phyloP scores from a whole-genome alignment of 2,329 filamentous ascomycete genomes.

The Westerdykella aurantiaca region DNA sequence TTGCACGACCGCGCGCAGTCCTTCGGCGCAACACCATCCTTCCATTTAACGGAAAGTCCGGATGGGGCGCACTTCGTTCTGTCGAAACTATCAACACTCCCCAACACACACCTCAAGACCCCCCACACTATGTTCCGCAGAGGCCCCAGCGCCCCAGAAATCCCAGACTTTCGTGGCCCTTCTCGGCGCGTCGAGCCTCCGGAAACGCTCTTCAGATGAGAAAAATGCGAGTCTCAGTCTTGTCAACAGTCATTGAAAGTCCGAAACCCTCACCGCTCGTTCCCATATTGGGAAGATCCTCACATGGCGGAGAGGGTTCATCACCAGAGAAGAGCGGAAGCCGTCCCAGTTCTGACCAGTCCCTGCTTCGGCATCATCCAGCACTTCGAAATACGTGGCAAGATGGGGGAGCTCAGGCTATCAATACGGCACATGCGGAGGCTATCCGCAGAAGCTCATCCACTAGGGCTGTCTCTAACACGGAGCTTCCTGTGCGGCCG shows the following conservation, averaged over 20 bases:
- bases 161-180: slow-evolving; percentile 28
- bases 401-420: not conserved
- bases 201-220: slow-evolving; percentile 24
- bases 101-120: slow-evolving; percentile 9
- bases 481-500: slow-evolving; percentile 10
- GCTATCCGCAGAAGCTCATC: slow-evolving; percentile 10
- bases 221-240: slow-evolving; percentile 20
- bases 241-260: slow-evolving; percentile 39
- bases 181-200: slow-evolving; percentile 19
- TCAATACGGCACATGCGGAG: slow-evolving; percentile 1
- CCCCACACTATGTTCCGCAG: slow-evolving; percentile 18
- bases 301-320: slow-evolving; percentile 7
- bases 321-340: slow-evolving; percentile 14
- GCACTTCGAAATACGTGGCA: slow-evolving; percentile 17
- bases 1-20: slow-evolving; percentile 27
- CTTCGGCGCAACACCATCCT: slow-evolving; percentile 28
- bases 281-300: slow-evolving; percentile 12
- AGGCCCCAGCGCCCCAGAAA: slow-evolving; percentile 16
- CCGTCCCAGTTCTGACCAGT: slow-evolving; percentile 21
- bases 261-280: slow-evolving; percentile 29
- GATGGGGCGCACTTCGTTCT: slow-evolving; percentile 40
- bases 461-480: slow-evolving; percentile 5
- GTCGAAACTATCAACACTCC: slow-evolving; percentile 30
- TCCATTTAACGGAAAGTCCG: slow-evolving; percentile 32
- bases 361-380: slow-evolving; percentile 24